Evolutionary conservation across 371 early-diverging fungal genomes (phyloP), one percentile per base, ranked within the genome.

Genomic region (Apophysomyces ossiformis): DNA sequence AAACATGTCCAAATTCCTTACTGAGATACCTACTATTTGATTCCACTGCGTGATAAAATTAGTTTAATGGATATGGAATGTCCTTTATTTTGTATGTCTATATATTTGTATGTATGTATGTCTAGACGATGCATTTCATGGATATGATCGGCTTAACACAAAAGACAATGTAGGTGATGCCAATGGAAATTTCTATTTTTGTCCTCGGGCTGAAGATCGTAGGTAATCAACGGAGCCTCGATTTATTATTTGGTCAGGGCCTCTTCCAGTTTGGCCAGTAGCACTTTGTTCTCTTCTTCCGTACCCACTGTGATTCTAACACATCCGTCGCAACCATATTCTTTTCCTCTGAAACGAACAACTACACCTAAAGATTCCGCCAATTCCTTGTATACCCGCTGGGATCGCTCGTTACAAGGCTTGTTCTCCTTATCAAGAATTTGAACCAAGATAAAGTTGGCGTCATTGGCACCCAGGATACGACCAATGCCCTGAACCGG

Each of bases 241-340:
- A 26, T 26, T 26, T 26, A 26, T 45, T 50, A 50, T 21, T 50
- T n/a, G 3, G 54, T 21, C 54, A 89, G 70, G 44, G 82, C 82
- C 64, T 84, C 78, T 21, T 79, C 68, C 61, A 89, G 72, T 56
- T 69, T 72, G 44, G 67, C 61, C 54, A 89, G 56, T 43, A 91
- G 69, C 11, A 50, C 63, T 32, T 72, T 72, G 77, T 94, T 97
- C 71, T 99, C 96, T 58, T 89, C 87, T 8, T 85, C 78, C 0
- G 92, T 96, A 21, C 99, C 98, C 37, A 99, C 90, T 0, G 97
- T 97, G 65, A 98, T 88, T 71, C 99, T 87, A 69, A 99, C 69
- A 74, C 97, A 95, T 0, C 95, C 97, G 41, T 85, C 84, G 73
- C 98, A 99, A 9, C 96, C 97, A 60, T 84, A 69, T 74, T 99